phyloP scores from a whole-genome alignment of 352 stramenopile species.

The Bremia lactucae region DNA sequence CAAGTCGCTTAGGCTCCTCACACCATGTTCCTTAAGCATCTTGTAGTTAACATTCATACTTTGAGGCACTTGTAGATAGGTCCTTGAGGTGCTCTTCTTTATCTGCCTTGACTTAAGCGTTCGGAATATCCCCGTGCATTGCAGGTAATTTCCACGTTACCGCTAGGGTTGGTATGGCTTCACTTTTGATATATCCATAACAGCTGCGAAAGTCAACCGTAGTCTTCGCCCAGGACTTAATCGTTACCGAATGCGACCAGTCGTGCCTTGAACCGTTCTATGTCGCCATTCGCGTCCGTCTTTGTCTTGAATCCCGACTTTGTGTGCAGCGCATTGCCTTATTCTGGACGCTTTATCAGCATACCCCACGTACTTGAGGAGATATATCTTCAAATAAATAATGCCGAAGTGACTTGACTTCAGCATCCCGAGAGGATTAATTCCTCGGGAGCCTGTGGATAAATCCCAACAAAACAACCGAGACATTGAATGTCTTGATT shows the following conservation, averaged over 20 bases:
- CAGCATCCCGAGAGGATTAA: too few species aligned
- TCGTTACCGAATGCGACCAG: neutral
- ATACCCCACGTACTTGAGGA: too few species aligned
- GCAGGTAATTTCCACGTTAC: neutral
- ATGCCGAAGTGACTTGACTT: too few species aligned
- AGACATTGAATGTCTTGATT: too few species aligned
- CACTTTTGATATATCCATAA: neutral
- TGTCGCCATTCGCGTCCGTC: too few species aligned
- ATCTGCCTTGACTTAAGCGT: neutral
- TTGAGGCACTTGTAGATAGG: neutral
- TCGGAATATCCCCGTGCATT: neutral
- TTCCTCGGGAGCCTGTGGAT: too few species aligned
- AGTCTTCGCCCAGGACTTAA: neutral
- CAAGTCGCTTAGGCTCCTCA: neutral
- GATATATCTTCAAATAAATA: too few species aligned
- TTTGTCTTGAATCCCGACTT: too few species aligned
- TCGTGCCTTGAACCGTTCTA: too few species aligned
- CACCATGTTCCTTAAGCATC: neutral
- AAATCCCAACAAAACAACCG: too few species aligned
- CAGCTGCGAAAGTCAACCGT: neutral
- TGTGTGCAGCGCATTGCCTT: too few species aligned
- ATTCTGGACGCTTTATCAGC: too few species aligned
- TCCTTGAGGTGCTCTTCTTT: neutral
- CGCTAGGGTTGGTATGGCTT: neutral
- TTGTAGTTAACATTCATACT: neutral